Percentiles rank a stretch among this genome's conserved stretches.
phyloP scores from a whole-genome alignment of 768 basidiomycete species.

The Trichaptum fuscoviolaceum region DNA sequence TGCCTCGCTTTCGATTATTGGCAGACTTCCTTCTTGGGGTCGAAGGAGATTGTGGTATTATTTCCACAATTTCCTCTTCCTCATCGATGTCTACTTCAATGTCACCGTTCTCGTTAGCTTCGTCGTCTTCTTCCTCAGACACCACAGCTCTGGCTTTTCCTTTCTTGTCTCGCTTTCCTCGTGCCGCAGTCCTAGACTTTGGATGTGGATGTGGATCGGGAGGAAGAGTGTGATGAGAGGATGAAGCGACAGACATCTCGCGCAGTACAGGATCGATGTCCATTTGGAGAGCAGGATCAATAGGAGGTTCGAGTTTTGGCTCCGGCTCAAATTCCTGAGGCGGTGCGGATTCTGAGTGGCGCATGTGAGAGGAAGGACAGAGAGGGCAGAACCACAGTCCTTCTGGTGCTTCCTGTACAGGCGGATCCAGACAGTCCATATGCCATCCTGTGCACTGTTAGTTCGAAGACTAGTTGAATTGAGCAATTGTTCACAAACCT shows the following conservation, averaged over 20 bases:
- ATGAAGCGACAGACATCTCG: conserved; percentile 41
- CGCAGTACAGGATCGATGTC: conserved; percentile 14
- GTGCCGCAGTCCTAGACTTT: conserved; percentile 13
- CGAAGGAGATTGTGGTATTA: not conserved
- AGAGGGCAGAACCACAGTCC: conserved; percentile 75
- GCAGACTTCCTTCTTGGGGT: not conserved
- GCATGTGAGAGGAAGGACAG: conserved; percentile 34
- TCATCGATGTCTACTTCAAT: conserved; percentile 20
- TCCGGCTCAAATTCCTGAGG: conserved; percentile 17
- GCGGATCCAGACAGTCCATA: conserved; percentile 72
- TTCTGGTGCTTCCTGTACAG: conserved; percentile 62
- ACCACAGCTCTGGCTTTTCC: conserved; percentile 18
- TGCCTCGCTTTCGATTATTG: conserved; percentile 15
- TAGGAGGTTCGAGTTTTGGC: conserved; percentile 3
- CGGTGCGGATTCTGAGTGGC: conserved; percentile 17
- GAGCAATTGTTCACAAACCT: conserved; percentile 40
- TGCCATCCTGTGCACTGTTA: conserved; percentile 61
- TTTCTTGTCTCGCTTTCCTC: conserved; percentile 26
- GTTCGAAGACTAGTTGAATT: conserved; percentile 10
- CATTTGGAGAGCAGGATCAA: conserved; percentile 5
- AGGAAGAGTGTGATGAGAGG: conserved; percentile 24
- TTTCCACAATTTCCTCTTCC: conserved; percentile 20
- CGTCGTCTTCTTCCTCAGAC: conserved; percentile 1
- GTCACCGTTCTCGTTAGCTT: conserved; percentile 30
- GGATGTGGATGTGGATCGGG: conserved; percentile 15